Evolutionary conservation across 805 yeast species (phyloP), one percentile per base, ranked within the genome.

Genomic region (Metschnikowia shivogae): DNA sequence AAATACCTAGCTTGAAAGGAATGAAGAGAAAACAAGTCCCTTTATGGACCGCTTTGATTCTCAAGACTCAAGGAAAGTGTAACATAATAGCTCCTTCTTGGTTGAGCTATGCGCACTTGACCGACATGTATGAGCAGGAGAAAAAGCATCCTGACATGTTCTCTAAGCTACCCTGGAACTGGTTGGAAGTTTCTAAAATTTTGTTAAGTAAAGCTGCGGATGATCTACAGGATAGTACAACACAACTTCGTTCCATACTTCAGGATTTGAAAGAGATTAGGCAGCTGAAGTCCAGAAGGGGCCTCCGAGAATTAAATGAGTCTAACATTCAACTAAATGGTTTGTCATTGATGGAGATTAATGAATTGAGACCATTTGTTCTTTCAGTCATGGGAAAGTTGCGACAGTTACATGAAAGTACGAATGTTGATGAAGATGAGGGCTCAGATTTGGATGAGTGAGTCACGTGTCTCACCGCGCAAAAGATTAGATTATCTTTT

Each of bases 241-340:
- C 86, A 56, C 82, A 77, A 46, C 64, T 92, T 22, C 68, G 93
- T 39, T 77, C 86, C 2, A 62, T 81, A 12, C 68, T 92, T 3
- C 95, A 89, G 56, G 97, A 92, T 56, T 68, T 93, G 43, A 73
- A 93, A 34, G 98, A 93, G 65, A 73, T 89, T 5, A 71, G 99
- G 35, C 77, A 81, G 53, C 78, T 86, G 27, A 93, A 93, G 59
- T 82, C 89, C 2, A 74, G 93, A 42, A 81, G 81, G 45, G 98
- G 98, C 58, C 67, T 92, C 36, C 68, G 73, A 39, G 83, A 82
- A 50, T 67, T 92, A 49, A 92, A 92, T 65, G 95, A 86, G 50
- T 79, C 85, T 17, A 88, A 90, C 64, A 73, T 92, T 48, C 88
- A 82, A 58, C 70, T 92, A 62, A 92, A 89, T 54, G 89, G 93